Evolutionary conservation across 805 yeast genomes (phyloP).

Genomic region (Wickerhamiella brachini): DNA sequence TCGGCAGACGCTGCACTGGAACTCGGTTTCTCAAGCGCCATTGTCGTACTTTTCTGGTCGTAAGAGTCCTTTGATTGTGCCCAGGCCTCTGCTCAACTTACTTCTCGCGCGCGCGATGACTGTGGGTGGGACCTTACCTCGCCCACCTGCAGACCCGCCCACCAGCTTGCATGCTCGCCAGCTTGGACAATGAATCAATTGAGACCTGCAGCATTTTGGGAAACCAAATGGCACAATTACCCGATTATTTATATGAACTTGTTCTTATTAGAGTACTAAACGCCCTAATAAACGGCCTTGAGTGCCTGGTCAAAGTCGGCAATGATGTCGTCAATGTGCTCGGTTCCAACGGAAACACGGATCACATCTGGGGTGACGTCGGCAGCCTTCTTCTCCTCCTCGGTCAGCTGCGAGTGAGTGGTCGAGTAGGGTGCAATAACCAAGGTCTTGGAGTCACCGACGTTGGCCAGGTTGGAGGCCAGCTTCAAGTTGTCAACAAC

Average conservation of each 20-base stretch:
- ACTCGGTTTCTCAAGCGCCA: not conserved
- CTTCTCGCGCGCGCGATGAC: no score
- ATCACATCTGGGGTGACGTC: conserved; percentile 85
- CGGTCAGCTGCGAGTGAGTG: conserved; percentile 82
- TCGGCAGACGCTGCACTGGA: not conserved
- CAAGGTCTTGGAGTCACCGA: conserved; percentile 90
- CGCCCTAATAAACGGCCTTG: conserved; percentile 35
- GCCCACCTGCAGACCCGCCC: no score
- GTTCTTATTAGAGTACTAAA: no score
- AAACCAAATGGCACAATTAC: no score
- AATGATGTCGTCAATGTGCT: conserved; percentile 80
- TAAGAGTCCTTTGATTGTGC: no score
- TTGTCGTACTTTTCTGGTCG: not conserved
- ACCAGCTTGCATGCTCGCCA: no score
- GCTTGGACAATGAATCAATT: no score
- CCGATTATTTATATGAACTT: no score
- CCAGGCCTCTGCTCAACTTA: no score
- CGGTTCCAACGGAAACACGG: conserved; percentile 84
- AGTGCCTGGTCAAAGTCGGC: conserved; percentile 82
- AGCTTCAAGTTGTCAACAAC: conserved; percentile 75
- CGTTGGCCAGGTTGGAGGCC: conserved; percentile 89
- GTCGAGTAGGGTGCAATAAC: conserved; percentile 94
- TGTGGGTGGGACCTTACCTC: not conserved
- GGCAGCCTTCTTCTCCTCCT: conserved; percentile 63
- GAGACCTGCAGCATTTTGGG: no score